Percentiles rank a stretch among this genome's conserved stretches.
phyloP scores from a whole-genome alignment of 345 rosid genomes.

The Firmiana major region DNA sequence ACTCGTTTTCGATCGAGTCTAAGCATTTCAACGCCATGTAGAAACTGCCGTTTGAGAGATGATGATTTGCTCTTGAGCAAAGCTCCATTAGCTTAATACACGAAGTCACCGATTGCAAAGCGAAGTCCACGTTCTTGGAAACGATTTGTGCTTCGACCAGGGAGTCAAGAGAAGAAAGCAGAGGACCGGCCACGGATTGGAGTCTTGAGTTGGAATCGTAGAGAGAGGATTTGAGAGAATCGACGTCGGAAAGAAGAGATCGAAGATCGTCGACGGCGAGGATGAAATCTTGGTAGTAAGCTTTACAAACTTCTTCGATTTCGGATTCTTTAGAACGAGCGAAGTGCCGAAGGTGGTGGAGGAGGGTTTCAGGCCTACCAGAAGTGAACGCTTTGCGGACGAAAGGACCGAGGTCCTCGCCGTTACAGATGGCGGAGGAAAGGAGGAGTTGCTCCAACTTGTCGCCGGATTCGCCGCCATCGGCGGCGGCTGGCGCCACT shows the following conservation, averaged over 20 bases:
- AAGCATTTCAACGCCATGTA: slow-evolving; percentile 89
- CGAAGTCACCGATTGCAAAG: slow-evolving; percentile 47
- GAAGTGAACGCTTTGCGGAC: slow-evolving; percentile 75
- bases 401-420: slow-evolving; percentile 88
- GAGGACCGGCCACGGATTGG: slow-evolving; percentile 79
- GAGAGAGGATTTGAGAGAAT: slow-evolving; percentile 86
- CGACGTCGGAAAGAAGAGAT: slow-evolving; percentile 96
- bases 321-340: slow-evolving; percentile 88
- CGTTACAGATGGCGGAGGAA: slow-evolving; percentile 92
- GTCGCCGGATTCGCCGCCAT: slow-evolving; percentile 67
- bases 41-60: slow-evolving; percentile 60
- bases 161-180: slow-evolving; percentile 68
- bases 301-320: slow-evolving; percentile 96
- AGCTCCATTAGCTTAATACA: slow-evolving; percentile 72
- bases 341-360: slow-evolving; percentile 81
- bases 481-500: slow-evolving; percentile 43
- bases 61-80: slow-evolving; percentile 67
- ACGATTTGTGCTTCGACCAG: slow-evolving; percentile 69
- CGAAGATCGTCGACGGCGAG: slow-evolving; percentile 97
- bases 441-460: slow-evolving; percentile 80
- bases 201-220: slow-evolving; percentile 82
- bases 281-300: slow-evolving; percentile 96
- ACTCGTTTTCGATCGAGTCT: slow-evolving; percentile 67
- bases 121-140: slow-evolving; percentile 68
- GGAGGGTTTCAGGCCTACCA: slow-evolving; percentile 84